A percentile compares a stretch with the other conserved stretches of the same genome.
phyloP scores from a whole-genome alignment of 2,329 filamentous ascomycete species.

The Nemania sp. region DNA sequence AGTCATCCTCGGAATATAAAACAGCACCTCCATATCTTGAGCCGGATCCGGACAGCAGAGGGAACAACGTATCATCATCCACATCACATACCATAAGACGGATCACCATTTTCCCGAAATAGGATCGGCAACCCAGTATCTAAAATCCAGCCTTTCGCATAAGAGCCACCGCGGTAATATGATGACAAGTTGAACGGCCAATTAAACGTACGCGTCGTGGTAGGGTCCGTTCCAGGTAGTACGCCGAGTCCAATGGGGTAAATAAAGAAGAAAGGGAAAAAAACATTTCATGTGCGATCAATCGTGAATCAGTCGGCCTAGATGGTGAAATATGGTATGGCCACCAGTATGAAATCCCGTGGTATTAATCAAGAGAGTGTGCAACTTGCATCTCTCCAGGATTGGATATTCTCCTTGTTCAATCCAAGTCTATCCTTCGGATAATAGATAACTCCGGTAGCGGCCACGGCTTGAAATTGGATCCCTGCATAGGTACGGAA shows the following conservation, averaged over 20 bases:
- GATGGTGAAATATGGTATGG: slow-evolving; percentile 24
- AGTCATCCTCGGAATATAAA: slow-evolving; percentile 35
- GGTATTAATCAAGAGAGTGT: slow-evolving; percentile 37
- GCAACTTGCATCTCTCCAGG: slow-evolving; percentile 43
- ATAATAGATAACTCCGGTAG: slow-evolving; percentile 35
- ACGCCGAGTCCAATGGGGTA: slow-evolving; percentile 41
- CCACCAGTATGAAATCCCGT: slow-evolving; percentile 34
- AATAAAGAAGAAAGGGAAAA: slow-evolving; percentile 33
- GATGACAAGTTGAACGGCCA: slow-evolving; percentile 37
- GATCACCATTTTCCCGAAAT: slow-evolving; percentile 38
- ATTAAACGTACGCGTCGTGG: slow-evolving; percentile 40
- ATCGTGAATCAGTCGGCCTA: slow-evolving; percentile 34
- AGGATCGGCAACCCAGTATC: slow-evolving; percentile 36
- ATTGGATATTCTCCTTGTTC: slow-evolving; percentile 35
- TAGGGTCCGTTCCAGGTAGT: slow-evolving; percentile 34
- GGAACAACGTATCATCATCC: slow-evolving; percentile 39
- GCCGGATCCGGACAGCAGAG: slow-evolving; percentile 48
- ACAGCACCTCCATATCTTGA: slow-evolving; percentile 36
- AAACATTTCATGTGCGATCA: slow-evolving; percentile 36
- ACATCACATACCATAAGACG: slow-evolving; percentile 33
- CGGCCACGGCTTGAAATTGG: slow-evolving; percentile 32
- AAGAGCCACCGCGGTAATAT: slow-evolving; percentile 37
- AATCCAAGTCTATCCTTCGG: slow-evolving; percentile 40
- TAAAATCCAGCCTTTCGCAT: slow-evolving; percentile 32
- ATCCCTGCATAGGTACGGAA: slow-evolving; percentile 40